Evolutionary conservation across 805 yeast genomes (phyloP), one percentile per base, ranked within the genome.

Genomic region (Suhomyces kilbournensis): DNA sequence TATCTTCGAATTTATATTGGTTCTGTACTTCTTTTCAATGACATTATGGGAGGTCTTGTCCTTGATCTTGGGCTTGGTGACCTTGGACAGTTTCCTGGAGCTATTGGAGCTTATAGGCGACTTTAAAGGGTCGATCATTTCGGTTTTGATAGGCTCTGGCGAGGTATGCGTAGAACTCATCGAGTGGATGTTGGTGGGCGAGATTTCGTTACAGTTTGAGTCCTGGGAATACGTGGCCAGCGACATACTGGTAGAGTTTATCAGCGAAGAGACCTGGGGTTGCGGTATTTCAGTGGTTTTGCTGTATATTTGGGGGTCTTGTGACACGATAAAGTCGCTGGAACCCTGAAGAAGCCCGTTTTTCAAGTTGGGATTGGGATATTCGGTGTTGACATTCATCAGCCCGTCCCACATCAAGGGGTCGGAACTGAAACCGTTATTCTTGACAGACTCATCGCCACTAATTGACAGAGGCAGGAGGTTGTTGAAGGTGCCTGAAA

Each of bases 1-100:
- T 46, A 88, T 87, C 65, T 84, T 86, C 50, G 85, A 75, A 61
- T 87, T 88, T 58, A 88, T 86, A 62, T 88, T 88, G 19, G 88
- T 85, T 59, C 96, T 70, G 68, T 89, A 89, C 62, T 86, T 84
- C 69, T 88, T 88, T 64, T 89, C 96, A 58, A 88, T 85, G 76
- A 86, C 82, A 62, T 88, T 88, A 69, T 88, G 96, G 7, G 89
- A 79, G 1, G 84, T 75, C 67, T 85, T 79, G 51, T 79, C 81
- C 65, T 82, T 83, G 53, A 74, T 75, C 55, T 71, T 76, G 4
- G 82, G 80, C 58, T 81, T 82, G 4, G 71, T 49, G 17, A 74
- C 65, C 53, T 65, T 68, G 39, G 49, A 44, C 19, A 47, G 25
- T 49, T 55, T 44, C 25, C 53, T 22, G 6, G 26, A 17, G 28